phyloP scores from a whole-genome alignment of 805 yeast genomes.

The Candida ipomoeae region DNA sequence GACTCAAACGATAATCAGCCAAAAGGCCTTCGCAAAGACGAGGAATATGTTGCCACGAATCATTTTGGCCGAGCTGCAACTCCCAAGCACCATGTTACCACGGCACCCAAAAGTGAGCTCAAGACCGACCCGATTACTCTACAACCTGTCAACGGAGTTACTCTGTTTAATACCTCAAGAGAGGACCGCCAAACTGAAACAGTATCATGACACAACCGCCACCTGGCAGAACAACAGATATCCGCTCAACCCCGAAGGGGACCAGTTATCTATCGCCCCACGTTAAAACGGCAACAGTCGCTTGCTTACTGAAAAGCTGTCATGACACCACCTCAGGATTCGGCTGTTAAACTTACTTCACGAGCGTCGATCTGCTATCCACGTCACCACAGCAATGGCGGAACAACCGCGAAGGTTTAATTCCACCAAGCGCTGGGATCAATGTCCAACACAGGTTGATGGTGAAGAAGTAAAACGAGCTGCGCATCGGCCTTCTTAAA shows the following conservation, averaged over 20 bases:
- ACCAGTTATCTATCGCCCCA: slow-evolving; percentile 25
- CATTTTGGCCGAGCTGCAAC: slow-evolving; percentile 62
- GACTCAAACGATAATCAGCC: slow-evolving; percentile 97
- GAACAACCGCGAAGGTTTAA: slow-evolving; percentile 31
- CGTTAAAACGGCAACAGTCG: slow-evolving; percentile 18
- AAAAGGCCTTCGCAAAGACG: slow-evolving; percentile 90
- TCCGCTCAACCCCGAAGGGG: slow-evolving; percentile 55
- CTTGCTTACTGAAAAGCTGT: slow-evolving; percentile 18
- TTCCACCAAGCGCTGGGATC: slow-evolving; percentile 34
- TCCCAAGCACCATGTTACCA: slow-evolving; percentile 25
- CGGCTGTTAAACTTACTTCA: slow-evolving; percentile 50
- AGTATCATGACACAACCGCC: slow-evolving; percentile 12
- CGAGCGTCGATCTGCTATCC: slow-evolving; percentile 69
- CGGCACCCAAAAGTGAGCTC: slow-evolving; percentile 47
- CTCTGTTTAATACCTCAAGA: slow-evolving; percentile 60
- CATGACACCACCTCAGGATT: slow-evolving; percentile 52
- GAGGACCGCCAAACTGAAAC: slow-evolving; percentile 14
- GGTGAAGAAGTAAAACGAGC: slow-evolving; percentile 13
- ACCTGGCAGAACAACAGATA: slow-evolving; percentile 15
- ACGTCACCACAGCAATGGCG: slow-evolving; percentile 30
- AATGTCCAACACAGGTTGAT: slow-evolving; percentile 52
- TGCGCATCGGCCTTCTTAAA: slow-evolving; percentile 1
- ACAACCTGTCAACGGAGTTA: slow-evolving; percentile 98
- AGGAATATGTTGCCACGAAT: slow-evolving; percentile 97
- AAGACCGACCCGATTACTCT: slow-evolving; percentile 63